These are phyloP conservation scores for Buddleja alternifolia DNA, from an alignment of 257 asterid genomes.

Conservation along the genomic window DNA sequence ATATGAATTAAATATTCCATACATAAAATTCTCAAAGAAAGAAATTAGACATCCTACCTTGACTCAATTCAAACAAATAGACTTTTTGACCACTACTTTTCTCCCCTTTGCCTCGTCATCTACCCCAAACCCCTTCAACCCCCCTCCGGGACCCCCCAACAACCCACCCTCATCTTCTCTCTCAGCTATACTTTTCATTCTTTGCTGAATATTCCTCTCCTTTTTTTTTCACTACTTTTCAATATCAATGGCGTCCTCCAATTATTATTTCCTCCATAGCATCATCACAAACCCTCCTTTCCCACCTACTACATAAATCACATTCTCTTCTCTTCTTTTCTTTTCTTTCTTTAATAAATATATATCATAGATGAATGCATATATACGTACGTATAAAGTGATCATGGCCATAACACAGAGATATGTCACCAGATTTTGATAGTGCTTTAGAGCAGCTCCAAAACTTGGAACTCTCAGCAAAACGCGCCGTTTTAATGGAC, in stretches of 20 bases:
- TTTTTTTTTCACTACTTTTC: constrained; percentile 11
- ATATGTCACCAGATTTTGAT: not conserved
- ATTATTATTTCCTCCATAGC: not conserved
- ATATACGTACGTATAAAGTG: not conserved
- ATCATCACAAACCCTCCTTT: not conserved
- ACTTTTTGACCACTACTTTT: constrained; percentile 72
- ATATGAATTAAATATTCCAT: not conserved
- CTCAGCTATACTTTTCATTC: constrained; percentile 48
- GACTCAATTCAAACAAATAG: constrained; percentile 59
- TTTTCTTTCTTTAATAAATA: not conserved
- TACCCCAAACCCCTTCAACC: not conserved
- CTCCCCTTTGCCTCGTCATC: constrained; percentile 3
- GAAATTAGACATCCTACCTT: constrained; percentile 46
- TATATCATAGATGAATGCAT: not conserved
- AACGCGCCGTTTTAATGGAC: constrained; percentile 48
- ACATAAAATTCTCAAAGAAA: not conserved
- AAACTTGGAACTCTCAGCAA: no score
- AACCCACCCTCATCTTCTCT: constrained; percentile 3
- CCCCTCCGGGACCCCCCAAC: not conserved
- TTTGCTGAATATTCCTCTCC: constrained; percentile 31
- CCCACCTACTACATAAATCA: constrained; percentile 32
- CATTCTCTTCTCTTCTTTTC: no score
- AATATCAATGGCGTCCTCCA: constrained; percentile 15
- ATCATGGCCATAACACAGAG: not conserved
- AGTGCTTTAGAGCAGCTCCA: not conserved